Evolutionary conservation across 306 rosid genomes (phyloP).

Genomic region (Luffa acutangula): DNA sequence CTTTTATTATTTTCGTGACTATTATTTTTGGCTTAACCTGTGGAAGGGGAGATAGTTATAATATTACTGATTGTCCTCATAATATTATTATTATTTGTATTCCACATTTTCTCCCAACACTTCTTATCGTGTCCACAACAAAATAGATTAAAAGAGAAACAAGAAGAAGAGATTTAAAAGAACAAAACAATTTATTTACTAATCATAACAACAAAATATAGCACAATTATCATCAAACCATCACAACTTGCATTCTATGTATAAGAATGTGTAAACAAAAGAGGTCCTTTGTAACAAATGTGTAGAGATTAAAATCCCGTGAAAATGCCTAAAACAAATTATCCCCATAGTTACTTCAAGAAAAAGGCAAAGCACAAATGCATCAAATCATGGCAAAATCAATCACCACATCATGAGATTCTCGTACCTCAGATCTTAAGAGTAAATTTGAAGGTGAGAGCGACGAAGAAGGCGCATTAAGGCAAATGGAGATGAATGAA

Average conservation of each 20-base stretch:
- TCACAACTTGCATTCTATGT: neutral
- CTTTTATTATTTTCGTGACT: no score
- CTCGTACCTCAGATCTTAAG: slow-evolving; percentile 38
- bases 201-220: neutral
- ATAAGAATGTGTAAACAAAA: slow-evolving; percentile 6
- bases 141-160: no score
- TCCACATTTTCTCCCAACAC: no score
- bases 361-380: neutral
- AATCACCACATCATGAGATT: neutral
- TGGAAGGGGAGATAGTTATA: no score
- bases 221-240: slow-evolving; percentile 6
- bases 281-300: neutral
- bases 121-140: no score
- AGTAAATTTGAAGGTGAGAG: slow-evolving; percentile 59
- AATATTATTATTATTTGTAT: no score
- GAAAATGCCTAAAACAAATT: neutral
- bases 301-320: neutral
- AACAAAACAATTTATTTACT: slow-evolving; percentile 13
- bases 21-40: no score
- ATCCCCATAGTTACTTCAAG: neutral
- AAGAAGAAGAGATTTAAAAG: neutral
- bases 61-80: no score
- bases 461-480: slow-evolving; percentile 21
- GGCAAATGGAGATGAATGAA: slow-evolving; percentile 28
- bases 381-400: neutral